Evolutionary conservation across 2,329 filamentous ascomycete species (phyloP).

Genomic region (Huntiella bhutanensis): DNA sequence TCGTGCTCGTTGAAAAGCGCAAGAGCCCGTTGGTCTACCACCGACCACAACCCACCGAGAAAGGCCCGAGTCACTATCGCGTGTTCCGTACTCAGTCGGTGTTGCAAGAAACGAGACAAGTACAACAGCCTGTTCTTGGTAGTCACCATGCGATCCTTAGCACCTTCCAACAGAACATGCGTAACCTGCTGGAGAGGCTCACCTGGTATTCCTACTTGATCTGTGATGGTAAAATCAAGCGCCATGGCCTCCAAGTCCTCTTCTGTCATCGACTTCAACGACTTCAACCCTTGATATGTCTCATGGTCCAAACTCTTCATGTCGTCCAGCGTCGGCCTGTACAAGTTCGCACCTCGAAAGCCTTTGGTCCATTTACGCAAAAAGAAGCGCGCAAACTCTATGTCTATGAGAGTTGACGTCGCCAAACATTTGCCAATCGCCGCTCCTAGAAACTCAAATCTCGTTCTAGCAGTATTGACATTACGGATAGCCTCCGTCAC

Average conservation of each 20-base stretch:
- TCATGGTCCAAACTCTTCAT: slow-evolving; percentile 78
- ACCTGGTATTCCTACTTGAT: slow-evolving; percentile 34
- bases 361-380: slow-evolving; percentile 72
- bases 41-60: slow-evolving; percentile 63
- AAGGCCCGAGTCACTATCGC: slow-evolving; percentile 72
- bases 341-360: slow-evolving; percentile 35
- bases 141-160: slow-evolving; percentile 67
- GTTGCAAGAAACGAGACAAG: slow-evolving; percentile 75
- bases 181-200: slow-evolving; percentile 39
- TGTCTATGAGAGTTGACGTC: slow-evolving; percentile 85
- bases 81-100: slow-evolving; percentile 68
- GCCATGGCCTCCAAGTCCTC: slow-evolving; percentile 32
- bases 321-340: slow-evolving; percentile 88
- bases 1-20: slow-evolving; percentile 98
- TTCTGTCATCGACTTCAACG: slow-evolving; percentile 57
- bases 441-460: slow-evolving; percentile 81
- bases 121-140: slow-evolving; percentile 90
- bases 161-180: slow-evolving; percentile 48
- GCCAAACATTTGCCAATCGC: slow-evolving; percentile 94
- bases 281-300: slow-evolving; percentile 67
- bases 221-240: slow-evolving; percentile 77
- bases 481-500: too few relatives aligned
- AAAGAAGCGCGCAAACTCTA: slow-evolving; percentile 89
- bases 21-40: slow-evolving; percentile 84
- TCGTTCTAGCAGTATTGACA: slow-evolving; percentile 19